Evolutionary conservation across 306 rosid genomes (phyloP).

Genomic region (Erythrophleum fordii): DNA sequence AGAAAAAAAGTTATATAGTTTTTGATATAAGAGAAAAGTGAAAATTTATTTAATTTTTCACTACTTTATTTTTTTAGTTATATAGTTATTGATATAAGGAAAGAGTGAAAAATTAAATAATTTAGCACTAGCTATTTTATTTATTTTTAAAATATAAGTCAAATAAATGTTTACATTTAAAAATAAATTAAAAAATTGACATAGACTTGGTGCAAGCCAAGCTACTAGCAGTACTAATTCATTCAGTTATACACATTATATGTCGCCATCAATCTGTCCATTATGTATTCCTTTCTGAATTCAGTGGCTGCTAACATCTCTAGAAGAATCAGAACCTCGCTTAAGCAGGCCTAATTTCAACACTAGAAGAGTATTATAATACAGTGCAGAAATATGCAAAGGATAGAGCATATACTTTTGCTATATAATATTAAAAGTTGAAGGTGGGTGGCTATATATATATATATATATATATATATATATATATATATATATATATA

Average conservation of each 20-base stretch:
- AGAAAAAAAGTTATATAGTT: too few species aligned
- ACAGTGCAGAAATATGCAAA: constrained; percentile 23
- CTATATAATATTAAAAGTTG: background rate
- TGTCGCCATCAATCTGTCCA: constrained; percentile 38
- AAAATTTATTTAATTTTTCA: too few species aligned
- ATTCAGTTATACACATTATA: constrained; percentile 33
- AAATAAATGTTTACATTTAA: too few species aligned
- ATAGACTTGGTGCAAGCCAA: background rate
- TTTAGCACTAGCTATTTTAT: too few species aligned
- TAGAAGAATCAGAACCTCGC: constrained; percentile 49
- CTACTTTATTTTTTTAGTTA: too few species aligned
- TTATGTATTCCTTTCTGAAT: constrained; percentile 28
- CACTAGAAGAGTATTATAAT: constrained; percentile 25
- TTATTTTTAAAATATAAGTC: too few species aligned
- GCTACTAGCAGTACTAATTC: constrained; percentile 23
- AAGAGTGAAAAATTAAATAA: too few species aligned
- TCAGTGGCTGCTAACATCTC: constrained; percentile 41
- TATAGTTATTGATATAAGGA: too few species aligned
- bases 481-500: too few species aligned
- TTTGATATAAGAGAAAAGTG: too few species aligned
- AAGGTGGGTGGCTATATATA: constrained; percentile 30
- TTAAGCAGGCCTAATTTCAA: constrained; percentile 31
- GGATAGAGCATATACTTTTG: constrained; percentile 35
- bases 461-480: too few species aligned
- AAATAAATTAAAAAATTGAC: too few species aligned